Evolutionary conservation across 768 basidiomycete species (phyloP), one percentile per base, ranked within the genome.

Genomic region (Leccinum broughii): DNA sequence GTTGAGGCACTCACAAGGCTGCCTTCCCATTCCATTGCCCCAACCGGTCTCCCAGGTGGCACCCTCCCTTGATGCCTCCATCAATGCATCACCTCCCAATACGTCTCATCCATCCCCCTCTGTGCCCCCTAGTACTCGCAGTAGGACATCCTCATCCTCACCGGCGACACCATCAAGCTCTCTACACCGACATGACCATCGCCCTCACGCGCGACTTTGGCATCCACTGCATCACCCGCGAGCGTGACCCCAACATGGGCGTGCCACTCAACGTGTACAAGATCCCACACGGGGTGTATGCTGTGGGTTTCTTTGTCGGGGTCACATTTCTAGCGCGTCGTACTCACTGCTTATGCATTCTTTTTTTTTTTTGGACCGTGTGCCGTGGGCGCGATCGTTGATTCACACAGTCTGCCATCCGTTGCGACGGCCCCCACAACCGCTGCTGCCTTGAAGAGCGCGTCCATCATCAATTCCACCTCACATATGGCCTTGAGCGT

Each of bases 121-220:
- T 97, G 95, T 70, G 95, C 97, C 0, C 97, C 96, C 2, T 30
- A 30, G 30, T 99, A 98, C 70, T 95, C 96, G 1, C 67, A 75
- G 30, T 81, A 92, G 69, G 81, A 89, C n/a, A 84, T 97, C 61
- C 87, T 86, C 3, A 86, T 98, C 55, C 90, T 99, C 62, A 90
- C 85, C 0, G 97, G 96, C 11, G 95, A 94, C 0, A 87, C 92
- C 61, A 97, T 98, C 70, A 98, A 98, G 76, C 24, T 24, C 95
- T 95, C 0, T 99, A 98, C 78, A 98, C 98, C 74, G 95, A 99
- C 77, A 98, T 98, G 97, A 98, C 97, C 9, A 90, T 97, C 66
- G 87, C 94, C 9, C 97, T 99, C 89, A 98, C 98, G 97, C 81
- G 81, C 63, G 85, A 89, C 8, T 99, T 99, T 71, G 96, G 95